Percentiles rank a stretch among this genome's conserved stretches.
These are phyloP conservation scores for Tricholomella constricta DNA, from an alignment of 768 basidiomycete species.

Conservation along the genomic window DNA sequence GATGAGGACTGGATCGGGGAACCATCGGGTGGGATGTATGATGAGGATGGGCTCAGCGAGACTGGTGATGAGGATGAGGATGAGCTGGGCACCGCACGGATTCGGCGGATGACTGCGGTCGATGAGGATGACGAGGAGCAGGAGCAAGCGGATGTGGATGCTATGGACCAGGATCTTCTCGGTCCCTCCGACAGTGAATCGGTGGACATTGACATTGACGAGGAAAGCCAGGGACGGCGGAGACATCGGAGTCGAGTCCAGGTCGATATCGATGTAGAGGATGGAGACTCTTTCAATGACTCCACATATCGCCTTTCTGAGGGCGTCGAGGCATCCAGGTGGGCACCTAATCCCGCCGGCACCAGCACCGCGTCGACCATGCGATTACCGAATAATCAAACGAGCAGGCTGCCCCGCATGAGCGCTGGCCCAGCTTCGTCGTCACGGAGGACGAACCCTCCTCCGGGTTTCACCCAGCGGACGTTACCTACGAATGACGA, in stretches of 20 bases:
- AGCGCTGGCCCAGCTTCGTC: constrained; percentile 7
- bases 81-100: constrained; percentile 22
- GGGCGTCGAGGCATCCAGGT: constrained; percentile 33
- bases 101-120: constrained; percentile 23
- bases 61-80: constrained; percentile 51
- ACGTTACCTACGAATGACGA: constrained; percentile 40
- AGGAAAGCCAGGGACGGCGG: constrained; percentile 23
- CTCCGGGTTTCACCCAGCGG: constrained; percentile 34
- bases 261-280: constrained; percentile 19
- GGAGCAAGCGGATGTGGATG: constrained; percentile 64
- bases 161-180: constrained; percentile 73
- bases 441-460: constrained; percentile 20
- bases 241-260: constrained; percentile 15
- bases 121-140: constrained; percentile 42
- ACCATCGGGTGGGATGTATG: constrained; percentile 73
- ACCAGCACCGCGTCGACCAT: constrained; percentile 9
- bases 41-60: constrained; percentile 63
- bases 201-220: constrained; percentile 32
- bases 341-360: constrained; percentile 28
- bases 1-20: constrained; percentile 86
- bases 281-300: constrained; percentile 19
- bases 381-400: constrained; percentile 10
- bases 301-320: constrained; percentile 17
- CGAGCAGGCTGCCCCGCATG: constrained; percentile 5
- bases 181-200: constrained; percentile 46